These are phyloP conservation scores for Aurantiochytrium sp. DNA, from an alignment of 108 stramenopile species.

Conservation along the genomic window DNA sequence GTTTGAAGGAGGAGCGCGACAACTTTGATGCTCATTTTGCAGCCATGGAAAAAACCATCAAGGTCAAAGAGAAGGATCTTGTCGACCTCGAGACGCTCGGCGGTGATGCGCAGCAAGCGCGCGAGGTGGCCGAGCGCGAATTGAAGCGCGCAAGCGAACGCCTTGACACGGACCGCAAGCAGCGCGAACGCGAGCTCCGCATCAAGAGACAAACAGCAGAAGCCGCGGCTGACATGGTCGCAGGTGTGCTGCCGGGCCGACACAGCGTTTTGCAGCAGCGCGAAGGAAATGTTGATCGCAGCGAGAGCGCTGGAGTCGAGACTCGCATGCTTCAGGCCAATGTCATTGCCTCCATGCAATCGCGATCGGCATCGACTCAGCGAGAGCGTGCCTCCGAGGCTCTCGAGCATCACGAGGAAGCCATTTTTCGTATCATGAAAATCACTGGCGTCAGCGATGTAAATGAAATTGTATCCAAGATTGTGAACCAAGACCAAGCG, in stretches of 20 bases:
- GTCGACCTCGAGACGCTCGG: conserved; percentile 67
- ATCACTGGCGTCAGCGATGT: conserved; percentile 70
- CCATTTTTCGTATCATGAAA: conserved; percentile 67
- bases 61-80: conserved; percentile 64
- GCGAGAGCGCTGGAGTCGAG: background rate
- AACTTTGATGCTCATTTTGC: conserved; percentile 72
- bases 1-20: conserved; percentile 69
- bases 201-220: background rate
- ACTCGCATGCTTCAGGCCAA: background rate
- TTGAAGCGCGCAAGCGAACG: conserved; percentile 48
- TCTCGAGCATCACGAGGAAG: conserved; percentile 62
- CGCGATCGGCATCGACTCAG: background rate
- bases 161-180: background rate
- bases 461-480: conserved; percentile 73
- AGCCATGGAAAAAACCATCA: conserved; percentile 65
- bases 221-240: conserved; percentile 38
- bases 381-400: conserved; percentile 14
- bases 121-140: conserved; percentile 62
- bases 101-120: conserved; percentile 70
- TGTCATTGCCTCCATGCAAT: background rate
- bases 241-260: background rate
- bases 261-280: too few relatives aligned
- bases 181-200: background rate
- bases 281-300: too few relatives aligned
- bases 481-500: conserved; percentile 63